Evolutionary conservation across 2,329 filamentous ascomycete genomes (phyloP), one percentile per base, ranked within the genome.

Genomic region (Diaporthe velutina): DNA sequence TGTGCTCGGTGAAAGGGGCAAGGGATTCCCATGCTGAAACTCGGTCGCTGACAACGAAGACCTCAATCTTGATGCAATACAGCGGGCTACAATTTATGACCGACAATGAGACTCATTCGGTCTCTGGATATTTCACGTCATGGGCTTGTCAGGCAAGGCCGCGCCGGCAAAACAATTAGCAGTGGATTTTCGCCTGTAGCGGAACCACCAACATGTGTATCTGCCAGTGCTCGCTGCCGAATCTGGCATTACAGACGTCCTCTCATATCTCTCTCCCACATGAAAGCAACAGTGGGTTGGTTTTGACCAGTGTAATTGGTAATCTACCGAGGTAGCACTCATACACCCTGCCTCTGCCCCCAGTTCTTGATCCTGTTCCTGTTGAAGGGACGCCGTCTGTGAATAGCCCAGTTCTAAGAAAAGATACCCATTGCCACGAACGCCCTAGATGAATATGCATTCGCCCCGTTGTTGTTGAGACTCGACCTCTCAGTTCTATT

Each of bases 391-490:
- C 50, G 52, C 54, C 48, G 40, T 35, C 38, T 52, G 30, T 38
- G 45, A 55, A 67, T 45, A 45, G 35, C 67, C 15, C 71, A 22
- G 33, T 42, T 52, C 40, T 48, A 35, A 73, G 35, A 68, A 73
- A 67, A 73, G 61, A 68, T 58, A 55, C 50, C 64, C 68, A 55
- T 40, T 40, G 57, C 74, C 72, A 71, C 55, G 67, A 74, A 74
- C 74, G 73, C 73, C 74, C 68, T 73, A 74, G 71, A 74, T 73
- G 74, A 71, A 72, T 74, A 70, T 70, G 61, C 50, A 58, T 74
- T 64, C 61, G 55, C 50, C 66, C 64, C 64, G 48, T 68, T 54
- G 48, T 4, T 54, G 19, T 42, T 50, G 45, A 35, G 40, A 66
- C 57, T 38, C 28, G 54, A 64, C 42, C 30, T 52, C 45, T 72